Evolutionary conservation across 306 rosid genomes (phyloP), one percentile per base, ranked within the genome.

Genomic region (Geum urbanum): DNA sequence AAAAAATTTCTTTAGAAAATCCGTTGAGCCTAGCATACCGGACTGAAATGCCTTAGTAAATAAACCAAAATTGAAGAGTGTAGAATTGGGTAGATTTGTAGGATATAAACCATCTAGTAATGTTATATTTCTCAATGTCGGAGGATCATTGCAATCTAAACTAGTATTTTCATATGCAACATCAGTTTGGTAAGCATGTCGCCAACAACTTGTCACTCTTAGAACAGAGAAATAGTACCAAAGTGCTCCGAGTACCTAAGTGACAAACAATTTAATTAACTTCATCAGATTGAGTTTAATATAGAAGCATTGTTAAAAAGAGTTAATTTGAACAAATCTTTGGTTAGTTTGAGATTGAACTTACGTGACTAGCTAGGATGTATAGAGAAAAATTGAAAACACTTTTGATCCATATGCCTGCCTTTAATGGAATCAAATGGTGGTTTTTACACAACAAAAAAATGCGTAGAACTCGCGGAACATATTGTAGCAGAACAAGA

Each of bases 141-240:
- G 58, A 0, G 3, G 14, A 7, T 12, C 56, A 7, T 9, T n/a
- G 10, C 60, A 54, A 20, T 4, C 5, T 1, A 54, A 54, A 20
- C 14, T 20, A 2, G 14, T 20, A 10, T 5, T 2, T 54, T 54
- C 37, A 20, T 35, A 54, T 20, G 13, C 37, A 20, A 4, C 8
- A 19, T 54, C 6, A 8, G 1, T 20, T 54, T 13, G 15, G 32
- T 35, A 54, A 9, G 14, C 14, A 20, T n/a, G 3, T 0, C 7
- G 3, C 56, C 56, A 51, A 6, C 56, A 51, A 16, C 4, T 9
- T 9, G 8, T 51, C 57, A 48, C 70, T 69, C 70, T 53, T 59
- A 72, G 77, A 55, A 73, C 19, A 1, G 72, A 53, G 46, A 62
- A 69, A 45, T 72, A 59, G 63, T 77, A 77, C 77, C 77, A 77